Conservation (phyloP, 495 filamentous ascomycete species). For the Pyrenula aspistea region DNA sequence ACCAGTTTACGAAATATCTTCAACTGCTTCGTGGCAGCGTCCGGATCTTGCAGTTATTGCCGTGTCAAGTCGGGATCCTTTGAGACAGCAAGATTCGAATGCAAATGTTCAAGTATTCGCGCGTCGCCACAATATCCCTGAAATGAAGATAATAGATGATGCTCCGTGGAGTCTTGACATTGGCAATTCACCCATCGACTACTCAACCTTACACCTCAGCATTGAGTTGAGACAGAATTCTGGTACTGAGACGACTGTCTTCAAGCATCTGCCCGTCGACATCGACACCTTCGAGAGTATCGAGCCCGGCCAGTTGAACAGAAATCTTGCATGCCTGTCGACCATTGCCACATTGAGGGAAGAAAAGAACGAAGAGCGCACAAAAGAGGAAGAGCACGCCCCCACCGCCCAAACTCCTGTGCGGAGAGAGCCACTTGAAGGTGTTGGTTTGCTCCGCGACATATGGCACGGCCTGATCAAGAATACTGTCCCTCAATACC, state of each 20-base stretch:
- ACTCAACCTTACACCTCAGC: constrained; percentile 52
- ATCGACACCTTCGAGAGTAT: constrained; percentile 61
- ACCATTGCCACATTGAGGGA: neutral
- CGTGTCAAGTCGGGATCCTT: constrained; percentile 42
- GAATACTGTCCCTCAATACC: neutral
- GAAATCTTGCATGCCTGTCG: constrained; percentile 56
- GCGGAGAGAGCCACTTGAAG: neutral
- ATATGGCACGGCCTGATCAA: neutral
- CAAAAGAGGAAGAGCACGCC: neutral
- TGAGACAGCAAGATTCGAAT: constrained; percentile 33
- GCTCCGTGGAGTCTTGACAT: constrained; percentile 32
- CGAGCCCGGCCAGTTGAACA: constrained; percentile 60
- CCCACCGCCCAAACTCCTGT: neutral
- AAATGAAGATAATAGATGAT: constrained; percentile 54
- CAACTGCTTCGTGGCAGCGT: constrained; percentile 43
- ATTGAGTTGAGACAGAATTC: constrained; percentile 48
- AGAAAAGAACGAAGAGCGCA: neutral
- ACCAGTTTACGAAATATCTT: constrained; percentile 31
- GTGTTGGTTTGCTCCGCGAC: neutral
- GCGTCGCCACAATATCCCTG: constrained; percentile 51
- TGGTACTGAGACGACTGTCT: constrained; percentile 33
- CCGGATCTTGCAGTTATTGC: constrained; percentile 65
- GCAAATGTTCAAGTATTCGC: constrained; percentile 48
- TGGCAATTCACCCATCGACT: constrained; percentile 34
- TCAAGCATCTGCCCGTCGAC: constrained; percentile 58